phyloP scores from a whole-genome alignment of 192 early-diverging fungal species.

The Chytriomyces sp. region DNA sequence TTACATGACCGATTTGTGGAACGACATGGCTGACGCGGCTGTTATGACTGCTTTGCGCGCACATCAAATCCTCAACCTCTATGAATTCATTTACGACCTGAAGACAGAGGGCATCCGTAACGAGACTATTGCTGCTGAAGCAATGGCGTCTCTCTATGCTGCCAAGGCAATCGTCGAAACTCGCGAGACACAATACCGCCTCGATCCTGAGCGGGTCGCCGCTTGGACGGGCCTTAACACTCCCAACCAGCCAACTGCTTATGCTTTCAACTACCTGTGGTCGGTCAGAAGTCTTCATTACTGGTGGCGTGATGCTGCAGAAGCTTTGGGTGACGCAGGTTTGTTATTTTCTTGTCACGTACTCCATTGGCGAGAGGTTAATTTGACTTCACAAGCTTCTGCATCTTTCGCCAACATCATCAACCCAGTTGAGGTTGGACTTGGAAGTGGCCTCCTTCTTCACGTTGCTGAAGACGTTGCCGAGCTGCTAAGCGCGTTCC shows the following conservation, averaged over 20 bases:
- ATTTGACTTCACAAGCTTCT: background rate
- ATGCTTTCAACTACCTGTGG: slow-evolving; percentile 33
- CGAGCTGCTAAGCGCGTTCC: slow-evolving; percentile 1
- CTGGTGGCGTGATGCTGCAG: slow-evolving; percentile 30
- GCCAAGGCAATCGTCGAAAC: slow-evolving; percentile 14
- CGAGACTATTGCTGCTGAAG: background rate
- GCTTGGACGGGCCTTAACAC: slow-evolving; percentile 25
- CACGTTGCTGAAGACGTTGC: slow-evolving; percentile 11
- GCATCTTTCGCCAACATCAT: slow-evolving; percentile 32
- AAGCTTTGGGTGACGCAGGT: slow-evolving; percentile 11
- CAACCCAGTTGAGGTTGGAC: slow-evolving; percentile 28
- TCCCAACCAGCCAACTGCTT: slow-evolving; percentile 22
- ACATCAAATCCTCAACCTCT: slow-evolving; percentile 15
- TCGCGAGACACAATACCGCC: slow-evolving; percentile 24
- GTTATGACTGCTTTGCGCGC: slow-evolving; percentile 33
- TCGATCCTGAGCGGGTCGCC: slow-evolving; percentile 16
- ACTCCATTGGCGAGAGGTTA: too few relatives aligned
- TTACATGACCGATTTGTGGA: slow-evolving; percentile 27
- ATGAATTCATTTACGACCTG: slow-evolving; percentile 22
- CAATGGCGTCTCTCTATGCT: slow-evolving; percentile 3
- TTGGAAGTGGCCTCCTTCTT: slow-evolving; percentile 11
- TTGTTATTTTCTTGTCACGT: too few relatives aligned
- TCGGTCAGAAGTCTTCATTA: slow-evolving; percentile 30
- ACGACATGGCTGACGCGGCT: slow-evolving; percentile 25
- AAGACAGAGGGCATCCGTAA: background rate